Evolutionary conservation across 305 asterid genomes (phyloP).

Genomic region (Fraxinus ornus): DNA sequence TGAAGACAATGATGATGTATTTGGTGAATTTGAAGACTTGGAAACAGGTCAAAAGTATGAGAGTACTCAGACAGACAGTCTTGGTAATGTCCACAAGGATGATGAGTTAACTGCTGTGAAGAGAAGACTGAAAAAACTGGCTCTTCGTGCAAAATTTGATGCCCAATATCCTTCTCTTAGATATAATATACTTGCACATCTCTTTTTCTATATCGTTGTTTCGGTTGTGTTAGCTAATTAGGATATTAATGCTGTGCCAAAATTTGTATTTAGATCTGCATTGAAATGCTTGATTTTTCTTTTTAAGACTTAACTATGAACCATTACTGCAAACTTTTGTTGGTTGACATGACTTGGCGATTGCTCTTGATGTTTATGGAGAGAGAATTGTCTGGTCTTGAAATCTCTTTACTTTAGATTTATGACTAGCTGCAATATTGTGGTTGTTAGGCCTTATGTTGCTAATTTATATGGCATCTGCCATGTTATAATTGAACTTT

Average conservation of each 20-base stretch:
- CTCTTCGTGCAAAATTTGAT: conserved; percentile 92
- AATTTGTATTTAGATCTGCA: not conserved
- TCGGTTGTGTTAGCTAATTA: not conserved
- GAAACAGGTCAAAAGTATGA: conserved; percentile 83
- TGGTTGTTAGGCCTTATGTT: not conserved
- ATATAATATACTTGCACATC: conserved; percentile 9
- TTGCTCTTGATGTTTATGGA: conserved; percentile 12
- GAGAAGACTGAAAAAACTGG: conserved; percentile 78
- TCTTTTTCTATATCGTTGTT: conserved; percentile 10
- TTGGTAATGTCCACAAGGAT: conserved; percentile 33
- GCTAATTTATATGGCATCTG: conserved; percentile 18
- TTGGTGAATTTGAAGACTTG: conserved; percentile 92
- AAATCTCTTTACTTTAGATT: conserved; percentile 1
- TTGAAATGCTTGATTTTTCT: conserved; percentile 6
- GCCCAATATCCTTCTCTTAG: conserved; percentile 70
- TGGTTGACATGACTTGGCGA: not conserved
- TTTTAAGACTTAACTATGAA: not conserved
- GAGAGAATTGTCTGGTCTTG: conserved; percentile 12
- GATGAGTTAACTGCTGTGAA: conserved; percentile 57
- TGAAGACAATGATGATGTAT: conserved; percentile 47
- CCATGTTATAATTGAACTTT: conserved; percentile 20
- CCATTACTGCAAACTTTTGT: not conserved
- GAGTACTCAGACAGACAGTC: conserved; percentile 35
- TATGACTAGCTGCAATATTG: conserved; percentile 9
- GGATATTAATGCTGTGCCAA: conserved; percentile 7